Evolutionary conservation across 164 flowering plant genomes (phyloP), one percentile per base, ranked within the genome.

Genomic region (Sedum album): DNA sequence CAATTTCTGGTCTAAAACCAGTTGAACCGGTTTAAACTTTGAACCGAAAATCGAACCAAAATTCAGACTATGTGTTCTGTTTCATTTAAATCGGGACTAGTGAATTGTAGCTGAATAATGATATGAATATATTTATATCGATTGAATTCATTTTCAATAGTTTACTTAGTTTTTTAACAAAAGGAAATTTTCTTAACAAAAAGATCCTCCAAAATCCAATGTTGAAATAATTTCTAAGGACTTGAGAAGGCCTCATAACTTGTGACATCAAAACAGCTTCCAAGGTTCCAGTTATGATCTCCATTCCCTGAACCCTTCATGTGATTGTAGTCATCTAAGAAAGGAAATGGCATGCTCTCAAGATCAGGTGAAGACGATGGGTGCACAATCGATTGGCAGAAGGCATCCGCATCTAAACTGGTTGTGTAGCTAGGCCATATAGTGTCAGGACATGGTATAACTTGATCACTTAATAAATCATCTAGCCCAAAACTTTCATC

Each of bases 401-500:
- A 57, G 20, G 30, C 30, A 25, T 55, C 61, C 4, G 61, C 8
- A 4, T 44, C 48, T 44, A 44, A 4, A 44, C 20, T 44, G 48
- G 4, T 33, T 7, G 13, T 18, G 18, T 28, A 13, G 62, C 31
- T 28, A 1, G 33, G 33, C 62, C 62, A 57, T 20, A 57, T 28
- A 28, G 31, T 33, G 13, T 57, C 62, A 13, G 62, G 33, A 28
- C 62, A 11, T 11, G 31, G 20, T 44, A 17, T 17, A 11, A 13
- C 33, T 26, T 57, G 62, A 26, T 57, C 62, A 57, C 17, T 57
- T 11, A 26, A 4, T 28, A 57, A 57, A 57, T 57, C 62, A 13
- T 57, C 62, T 5, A 57, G 20, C 33, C 62, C 62, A 57, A 57
- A 57, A 57, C n/a, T 57, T 57, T 18, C 23, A 28, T 57, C 62